Evolutionary conservation across 108 stramenopile genomes (phyloP).

Genomic region (Cyclotella sp.): DNA sequence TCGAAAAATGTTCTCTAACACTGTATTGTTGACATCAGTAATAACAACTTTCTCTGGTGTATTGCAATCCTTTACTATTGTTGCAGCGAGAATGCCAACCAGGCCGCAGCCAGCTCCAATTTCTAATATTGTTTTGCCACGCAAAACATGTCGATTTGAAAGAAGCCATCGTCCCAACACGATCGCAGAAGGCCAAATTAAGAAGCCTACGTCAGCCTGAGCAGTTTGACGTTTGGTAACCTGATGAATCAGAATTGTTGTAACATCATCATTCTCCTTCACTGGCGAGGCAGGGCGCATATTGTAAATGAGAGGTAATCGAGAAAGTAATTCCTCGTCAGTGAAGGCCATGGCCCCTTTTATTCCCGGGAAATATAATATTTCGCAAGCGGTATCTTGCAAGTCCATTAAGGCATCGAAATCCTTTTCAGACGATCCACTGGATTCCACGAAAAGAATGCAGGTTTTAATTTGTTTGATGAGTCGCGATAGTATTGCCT

Average conservation of each 20-base stretch:
- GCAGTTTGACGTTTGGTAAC: slow-evolving; percentile 73
- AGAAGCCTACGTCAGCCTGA: slow-evolving; percentile 87
- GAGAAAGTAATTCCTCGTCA: slow-evolving; percentile 55
- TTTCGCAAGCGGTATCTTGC: slow-evolving; percentile 75
- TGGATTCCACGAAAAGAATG: slow-evolving; percentile 28
- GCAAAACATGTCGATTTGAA: slow-evolving; percentile 49
- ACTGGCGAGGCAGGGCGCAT: slow-evolving; percentile 27
- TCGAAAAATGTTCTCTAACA: slow-evolving; percentile 70
- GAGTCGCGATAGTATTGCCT: slow-evolving; percentile 50
- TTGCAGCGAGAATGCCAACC: slow-evolving; percentile 71
- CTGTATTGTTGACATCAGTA: slow-evolving; percentile 78
- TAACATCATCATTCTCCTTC: neutral
- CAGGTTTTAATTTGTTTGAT: slow-evolving; percentile 37
- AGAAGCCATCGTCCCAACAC: slow-evolving; percentile 74
- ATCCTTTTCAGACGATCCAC: slow-evolving; percentile 50
- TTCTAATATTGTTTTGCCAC: slow-evolving; percentile 55
- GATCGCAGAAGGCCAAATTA: slow-evolving; percentile 90
- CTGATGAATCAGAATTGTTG: slow-evolving; percentile 70
- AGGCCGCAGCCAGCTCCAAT: slow-evolving; percentile 84
- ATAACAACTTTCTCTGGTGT: slow-evolving; percentile 45
- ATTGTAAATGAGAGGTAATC: slow-evolving; percentile 69
- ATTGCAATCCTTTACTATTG: neutral
- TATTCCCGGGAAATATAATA: slow-evolving; percentile 57
- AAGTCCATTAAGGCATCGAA: slow-evolving; percentile 75
- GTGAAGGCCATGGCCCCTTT: slow-evolving; percentile 53